Conservation (phyloP, 768 basidiomycete genomes). For the Mycena vitilis region DNA sequence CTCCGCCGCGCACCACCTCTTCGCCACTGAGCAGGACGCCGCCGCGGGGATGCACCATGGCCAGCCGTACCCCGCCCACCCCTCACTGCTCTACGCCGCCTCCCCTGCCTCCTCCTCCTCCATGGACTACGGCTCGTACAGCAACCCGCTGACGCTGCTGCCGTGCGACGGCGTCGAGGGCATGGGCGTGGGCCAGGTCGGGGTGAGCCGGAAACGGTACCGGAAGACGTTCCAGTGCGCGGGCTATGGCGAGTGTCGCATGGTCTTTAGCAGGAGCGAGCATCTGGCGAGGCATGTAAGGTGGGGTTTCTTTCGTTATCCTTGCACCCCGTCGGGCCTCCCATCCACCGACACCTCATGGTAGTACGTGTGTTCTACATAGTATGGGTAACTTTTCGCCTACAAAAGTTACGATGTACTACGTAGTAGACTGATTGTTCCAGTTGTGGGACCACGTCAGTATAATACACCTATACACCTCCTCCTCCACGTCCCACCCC, state of each 20-base stretch:
- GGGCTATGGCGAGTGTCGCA: slow-evolving; percentile 94
- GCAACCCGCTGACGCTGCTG: background rate
- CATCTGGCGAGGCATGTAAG: slow-evolving; percentile 96
- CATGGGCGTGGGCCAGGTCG: background rate
- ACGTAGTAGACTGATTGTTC: too few relatives aligned
- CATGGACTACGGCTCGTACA: background rate
- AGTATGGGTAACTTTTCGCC: too few relatives aligned
- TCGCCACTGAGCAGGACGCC: too few relatives aligned
- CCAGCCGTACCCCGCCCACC: background rate
- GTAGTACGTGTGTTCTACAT: too few relatives aligned
- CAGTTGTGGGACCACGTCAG: too few relatives aligned
- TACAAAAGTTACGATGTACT: too few relatives aligned
- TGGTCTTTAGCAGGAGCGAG: slow-evolving; percentile 96
- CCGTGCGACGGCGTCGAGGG: slow-evolving; percentile 1
- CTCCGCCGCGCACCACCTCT: too few relatives aligned
- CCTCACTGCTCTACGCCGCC: background rate
- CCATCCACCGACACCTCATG: too few relatives aligned
- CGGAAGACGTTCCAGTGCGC: slow-evolving; percentile 96
- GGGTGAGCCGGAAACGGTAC: slow-evolving; percentile 63
- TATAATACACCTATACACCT: too few relatives aligned
- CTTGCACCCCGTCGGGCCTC: too few relatives aligned
- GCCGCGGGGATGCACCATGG: too few relatives aligned
- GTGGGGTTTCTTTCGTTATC: slow-evolving; percentile 60
- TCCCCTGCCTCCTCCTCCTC: background rate
- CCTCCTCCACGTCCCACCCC: too few relatives aligned